Conservation (phyloP, 306 rosid species). For the Cucumis melo region DNA sequence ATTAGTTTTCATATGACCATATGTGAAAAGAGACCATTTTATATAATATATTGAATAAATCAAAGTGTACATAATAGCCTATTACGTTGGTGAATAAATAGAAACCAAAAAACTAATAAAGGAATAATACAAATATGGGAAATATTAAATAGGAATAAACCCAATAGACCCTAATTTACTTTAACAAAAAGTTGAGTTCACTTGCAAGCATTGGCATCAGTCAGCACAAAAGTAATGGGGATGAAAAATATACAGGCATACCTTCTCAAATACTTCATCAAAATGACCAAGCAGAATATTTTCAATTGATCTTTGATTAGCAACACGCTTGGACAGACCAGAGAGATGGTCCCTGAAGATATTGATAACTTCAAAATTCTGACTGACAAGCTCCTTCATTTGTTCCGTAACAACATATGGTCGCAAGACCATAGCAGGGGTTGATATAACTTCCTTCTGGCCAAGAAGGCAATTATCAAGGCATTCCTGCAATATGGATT, state of each 20-base stretch:
- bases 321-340: conserved; percentile 14
- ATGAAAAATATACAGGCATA: background rate
- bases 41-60: no score
- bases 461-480: conserved; percentile 57
- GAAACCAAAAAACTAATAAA: no score
- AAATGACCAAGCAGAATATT: conserved; percentile 42
- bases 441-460: conserved; percentile 25
- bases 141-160: no score
- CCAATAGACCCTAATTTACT: no score
- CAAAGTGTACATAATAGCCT: no score
- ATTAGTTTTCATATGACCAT: background rate
- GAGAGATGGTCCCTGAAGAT: conserved; percentile 34
- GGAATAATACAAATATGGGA: no score
- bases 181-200: background rate
- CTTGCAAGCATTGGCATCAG: background rate
- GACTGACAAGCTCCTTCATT: conserved; percentile 42
- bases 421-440: conserved; percentile 16
- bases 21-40: background rate
- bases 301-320: conserved; percentile 34
- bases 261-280: conserved; percentile 49
- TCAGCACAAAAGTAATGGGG: background rate
- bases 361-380: conserved; percentile 41
- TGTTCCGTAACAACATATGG: conserved; percentile 36
- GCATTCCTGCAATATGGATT: conserved; percentile 37
- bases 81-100: no score